Evolutionary conservation across 768 basidiomycete species (phyloP).

Genomic region (Jaapia argillacea): DNA sequence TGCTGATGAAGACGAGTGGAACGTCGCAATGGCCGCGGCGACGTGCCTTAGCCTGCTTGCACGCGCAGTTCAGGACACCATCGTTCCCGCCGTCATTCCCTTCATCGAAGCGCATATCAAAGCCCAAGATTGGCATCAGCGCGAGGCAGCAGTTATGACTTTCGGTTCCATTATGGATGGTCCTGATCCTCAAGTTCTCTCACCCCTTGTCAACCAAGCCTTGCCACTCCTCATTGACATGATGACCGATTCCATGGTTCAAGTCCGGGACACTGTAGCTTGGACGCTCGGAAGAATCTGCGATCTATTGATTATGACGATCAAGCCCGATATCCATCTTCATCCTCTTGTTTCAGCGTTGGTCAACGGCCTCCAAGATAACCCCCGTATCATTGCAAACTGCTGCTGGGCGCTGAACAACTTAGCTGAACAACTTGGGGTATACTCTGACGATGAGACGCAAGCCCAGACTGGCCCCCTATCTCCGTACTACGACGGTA

Average conservation of each 20-base stretch:
- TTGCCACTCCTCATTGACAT: conserved; percentile 89
- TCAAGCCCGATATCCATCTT: conserved; percentile 85
- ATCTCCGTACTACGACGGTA: conserved; percentile 82
- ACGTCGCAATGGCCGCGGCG: conserved; percentile 93
- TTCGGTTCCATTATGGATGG: conserved; percentile 98
- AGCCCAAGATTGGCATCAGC: conserved; percentile 83
- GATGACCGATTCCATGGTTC: conserved; percentile 79
- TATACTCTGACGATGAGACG: conserved; percentile 52
- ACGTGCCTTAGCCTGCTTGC: conserved; percentile 87
- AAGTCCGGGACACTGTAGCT: conserved; percentile 94
- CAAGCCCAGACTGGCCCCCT: conserved; percentile 54
- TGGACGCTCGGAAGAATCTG: conserved; percentile 97
- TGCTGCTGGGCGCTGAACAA: conserved; percentile 98
- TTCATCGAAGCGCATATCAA: conserved; percentile 98
- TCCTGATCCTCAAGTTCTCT: conserved; percentile 80
- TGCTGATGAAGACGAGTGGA: conserved; percentile 98
- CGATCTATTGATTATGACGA: conserved; percentile 74
- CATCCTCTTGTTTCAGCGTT: conserved; percentile 76
- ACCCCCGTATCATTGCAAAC: conserved; percentile 80
- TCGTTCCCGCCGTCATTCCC: conserved; percentile 90
- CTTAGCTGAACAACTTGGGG: conserved; percentile 78
- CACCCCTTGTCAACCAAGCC: conserved; percentile 88
- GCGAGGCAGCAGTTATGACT: conserved; percentile 97
- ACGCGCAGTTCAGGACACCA: conserved; percentile 79
- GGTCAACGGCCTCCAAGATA: conserved; percentile 71